A percentile compares a stretch with the other conserved stretches of the same genome.
phyloP scores from a whole-genome alignment of 2,329 filamentous ascomycete genomes.

The Sclerotinia glacialis region DNA sequence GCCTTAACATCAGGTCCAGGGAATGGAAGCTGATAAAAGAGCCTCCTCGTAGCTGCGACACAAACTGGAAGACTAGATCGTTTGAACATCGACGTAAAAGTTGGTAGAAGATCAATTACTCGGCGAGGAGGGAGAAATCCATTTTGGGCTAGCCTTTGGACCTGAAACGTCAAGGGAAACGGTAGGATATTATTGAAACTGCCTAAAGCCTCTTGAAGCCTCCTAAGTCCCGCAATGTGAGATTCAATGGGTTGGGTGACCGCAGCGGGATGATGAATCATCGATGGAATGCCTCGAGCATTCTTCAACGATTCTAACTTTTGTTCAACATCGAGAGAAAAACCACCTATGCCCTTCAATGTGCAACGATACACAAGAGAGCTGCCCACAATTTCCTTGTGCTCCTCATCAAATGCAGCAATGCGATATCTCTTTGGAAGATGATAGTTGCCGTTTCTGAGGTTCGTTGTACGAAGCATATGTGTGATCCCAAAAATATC shows the following conservation, averaged over 20 bases:
- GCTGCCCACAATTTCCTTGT: slow-evolving; percentile 44
- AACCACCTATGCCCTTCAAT: slow-evolving; percentile 26
- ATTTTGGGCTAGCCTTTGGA: slow-evolving; percentile 62
- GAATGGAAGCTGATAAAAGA: slow-evolving; percentile 53
- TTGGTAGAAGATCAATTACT: slow-evolving; percentile 48
- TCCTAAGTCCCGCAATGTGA: slow-evolving; percentile 27
- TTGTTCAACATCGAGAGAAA: slow-evolving; percentile 34
- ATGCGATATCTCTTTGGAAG: slow-evolving; percentile 33
- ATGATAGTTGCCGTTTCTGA: slow-evolving; percentile 19
- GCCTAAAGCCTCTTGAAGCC: slow-evolving; percentile 29
- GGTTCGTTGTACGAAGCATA: not conserved
- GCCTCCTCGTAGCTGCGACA: slow-evolving; percentile 51
- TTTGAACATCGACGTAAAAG: slow-evolving; percentile 36
- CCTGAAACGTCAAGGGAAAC: slow-evolving; percentile 58
- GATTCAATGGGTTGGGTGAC: slow-evolving; percentile 24
- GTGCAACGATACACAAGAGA: slow-evolving; percentile 51
- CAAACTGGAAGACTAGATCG: slow-evolving; percentile 45
- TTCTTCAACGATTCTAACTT: slow-evolving; percentile 35
- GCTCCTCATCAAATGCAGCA: slow-evolving; percentile 40
- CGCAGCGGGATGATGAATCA: slow-evolving; percentile 30
- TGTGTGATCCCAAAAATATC: slow-evolving; percentile 23
- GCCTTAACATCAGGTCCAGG: slow-evolving; percentile 52
- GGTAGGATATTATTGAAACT: slow-evolving; percentile 40
- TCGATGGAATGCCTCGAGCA: slow-evolving; percentile 38
- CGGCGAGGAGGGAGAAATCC: slow-evolving; percentile 57